Conservation (phyloP, 345 rosid species). For the Euclidium syriacum region DNA sequence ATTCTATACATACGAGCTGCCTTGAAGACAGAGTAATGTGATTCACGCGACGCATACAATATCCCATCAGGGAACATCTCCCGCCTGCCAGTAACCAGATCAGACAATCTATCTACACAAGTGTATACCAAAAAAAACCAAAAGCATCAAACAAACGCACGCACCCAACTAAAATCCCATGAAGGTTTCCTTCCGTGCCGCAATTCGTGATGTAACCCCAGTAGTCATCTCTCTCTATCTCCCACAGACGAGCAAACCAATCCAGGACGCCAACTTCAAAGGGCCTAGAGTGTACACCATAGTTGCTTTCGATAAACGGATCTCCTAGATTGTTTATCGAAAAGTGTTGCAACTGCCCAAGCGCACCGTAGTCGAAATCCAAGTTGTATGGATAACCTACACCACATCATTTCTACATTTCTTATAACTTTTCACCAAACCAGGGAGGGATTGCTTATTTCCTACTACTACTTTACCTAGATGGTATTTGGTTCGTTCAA, state of each 20-base stretch:
- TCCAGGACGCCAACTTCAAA: conserved; percentile 99
- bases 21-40: conserved; percentile 90
- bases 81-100: conserved; percentile 52
- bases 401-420: not conserved
- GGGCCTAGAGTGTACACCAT: conserved; percentile 95
- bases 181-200: conserved; percentile 99
- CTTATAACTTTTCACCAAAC: not conserved
- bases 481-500: conserved; percentile 76
- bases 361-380: conserved; percentile 96
- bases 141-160: too few relatives aligned
- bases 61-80: conserved; percentile 91
- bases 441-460: conserved; percentile 4
- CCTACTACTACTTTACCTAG: conserved; percentile 93
- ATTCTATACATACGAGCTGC: conserved; percentile 96
- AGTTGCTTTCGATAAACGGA: conserved; percentile 97
- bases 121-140: not conserved
- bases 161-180: conserved; percentile 93
- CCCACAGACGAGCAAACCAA: conserved; percentile 99
- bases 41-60: conserved; percentile 78
- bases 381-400: conserved; percentile 95
- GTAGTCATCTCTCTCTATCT: conserved; percentile 84
- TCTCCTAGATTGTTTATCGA: conserved; percentile 96
- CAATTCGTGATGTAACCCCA: conserved; percentile 99
- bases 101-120: too few relatives aligned
- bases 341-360: conserved; percentile 88